Evolutionary conservation across 176 grass and related monocot species (phyloP).

Genomic region (Luzula sylvatica): DNA sequence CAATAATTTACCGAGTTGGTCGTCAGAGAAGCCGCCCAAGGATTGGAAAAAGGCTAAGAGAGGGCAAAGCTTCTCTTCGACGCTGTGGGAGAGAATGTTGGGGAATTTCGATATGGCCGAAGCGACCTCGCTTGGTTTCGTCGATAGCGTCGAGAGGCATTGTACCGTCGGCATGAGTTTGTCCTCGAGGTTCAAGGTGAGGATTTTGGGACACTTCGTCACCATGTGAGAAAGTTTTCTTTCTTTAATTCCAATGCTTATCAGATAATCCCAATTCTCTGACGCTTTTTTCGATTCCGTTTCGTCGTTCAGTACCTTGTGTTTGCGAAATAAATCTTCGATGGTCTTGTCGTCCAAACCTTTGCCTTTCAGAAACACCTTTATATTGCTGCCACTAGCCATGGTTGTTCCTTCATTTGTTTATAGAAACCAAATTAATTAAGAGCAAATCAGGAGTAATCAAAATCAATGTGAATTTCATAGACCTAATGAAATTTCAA

Average conservation of each 20-base stretch:
- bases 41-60: slow-evolving; percentile 82
- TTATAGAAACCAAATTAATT: no score
- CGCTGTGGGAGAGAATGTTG: slow-evolving; percentile 69
- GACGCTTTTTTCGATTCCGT: slow-evolving; percentile 42
- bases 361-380: slow-evolving; percentile 60
- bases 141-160: slow-evolving; percentile 56
- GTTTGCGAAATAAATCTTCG: slow-evolving; percentile 45
- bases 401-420: slow-evolving; percentile 20
- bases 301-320: slow-evolving; percentile 39
- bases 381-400: slow-evolving; percentile 22
- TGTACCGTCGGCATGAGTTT: slow-evolving; percentile 84
- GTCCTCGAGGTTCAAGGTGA: slow-evolving; percentile 47
- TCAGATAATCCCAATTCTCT: slow-evolving; percentile 71
- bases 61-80: slow-evolving; percentile 94
- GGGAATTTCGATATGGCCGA: slow-evolving; percentile 80
- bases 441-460: no score
- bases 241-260: slow-evolving; percentile 43
- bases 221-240: slow-evolving; percentile 73
- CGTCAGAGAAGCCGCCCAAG: slow-evolving; percentile 62
- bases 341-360: slow-evolving; percentile 63
- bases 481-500: no score
- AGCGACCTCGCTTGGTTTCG: slow-evolving; percentile 66
- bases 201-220: slow-evolving; percentile 85
- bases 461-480: no score
- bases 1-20: slow-evolving; percentile 77